Conservation (phyloP, 1,284 basidiomycete species). For the Stygiomarasmius scandens region DNA sequence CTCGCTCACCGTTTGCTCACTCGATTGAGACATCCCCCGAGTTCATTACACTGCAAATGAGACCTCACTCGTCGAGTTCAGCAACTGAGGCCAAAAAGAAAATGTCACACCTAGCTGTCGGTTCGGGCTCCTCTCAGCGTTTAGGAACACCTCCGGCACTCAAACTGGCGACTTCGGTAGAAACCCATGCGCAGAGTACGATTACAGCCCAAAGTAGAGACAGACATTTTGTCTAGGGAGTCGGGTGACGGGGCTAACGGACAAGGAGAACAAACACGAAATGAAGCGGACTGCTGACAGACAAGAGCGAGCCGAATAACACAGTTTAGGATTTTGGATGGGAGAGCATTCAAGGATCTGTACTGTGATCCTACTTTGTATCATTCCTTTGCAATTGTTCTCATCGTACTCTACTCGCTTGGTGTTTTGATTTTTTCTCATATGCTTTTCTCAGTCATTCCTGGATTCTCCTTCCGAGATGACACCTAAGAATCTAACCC, state of each 20-base stretch:
- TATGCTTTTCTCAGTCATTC: constrained; percentile 60
- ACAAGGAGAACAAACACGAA: constrained; percentile 53
- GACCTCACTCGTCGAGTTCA: constrained; percentile 48
- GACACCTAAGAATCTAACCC: constrained; percentile 54
- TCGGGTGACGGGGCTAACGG: constrained; percentile 12
- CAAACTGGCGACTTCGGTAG: constrained; percentile 75
- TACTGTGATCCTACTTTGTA: constrained; percentile 93
- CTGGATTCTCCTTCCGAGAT: constrained; percentile 81
- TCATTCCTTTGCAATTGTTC: constrained; percentile 81
- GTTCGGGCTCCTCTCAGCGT: constrained; percentile 37
- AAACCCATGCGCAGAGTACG: constrained; percentile 70
- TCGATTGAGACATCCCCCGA: constrained; percentile 38
- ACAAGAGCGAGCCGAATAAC: constrained; percentile 84
- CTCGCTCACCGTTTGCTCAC: constrained; percentile 37
- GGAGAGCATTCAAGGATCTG: constrained; percentile 96
- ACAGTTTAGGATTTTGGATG: constrained; percentile 92
- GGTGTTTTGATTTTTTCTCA: too few species aligned
- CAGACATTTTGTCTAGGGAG: constrained; percentile 45
- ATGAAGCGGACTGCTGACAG: constrained; percentile 68
- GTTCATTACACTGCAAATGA: constrained; percentile 52
- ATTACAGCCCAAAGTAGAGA: constrained; percentile 73
- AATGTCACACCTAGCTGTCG: constrained; percentile 73
- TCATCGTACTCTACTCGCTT: too few species aligned
- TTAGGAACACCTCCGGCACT: constrained; percentile 53
- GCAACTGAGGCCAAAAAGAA: constrained; percentile 62